A percentile compares a stretch with the other conserved stretches of the same genome.
Evolutionary conservation across 164 flowering plant species (phyloP).

Genomic region (Macadamia tetraphylla): DNA sequence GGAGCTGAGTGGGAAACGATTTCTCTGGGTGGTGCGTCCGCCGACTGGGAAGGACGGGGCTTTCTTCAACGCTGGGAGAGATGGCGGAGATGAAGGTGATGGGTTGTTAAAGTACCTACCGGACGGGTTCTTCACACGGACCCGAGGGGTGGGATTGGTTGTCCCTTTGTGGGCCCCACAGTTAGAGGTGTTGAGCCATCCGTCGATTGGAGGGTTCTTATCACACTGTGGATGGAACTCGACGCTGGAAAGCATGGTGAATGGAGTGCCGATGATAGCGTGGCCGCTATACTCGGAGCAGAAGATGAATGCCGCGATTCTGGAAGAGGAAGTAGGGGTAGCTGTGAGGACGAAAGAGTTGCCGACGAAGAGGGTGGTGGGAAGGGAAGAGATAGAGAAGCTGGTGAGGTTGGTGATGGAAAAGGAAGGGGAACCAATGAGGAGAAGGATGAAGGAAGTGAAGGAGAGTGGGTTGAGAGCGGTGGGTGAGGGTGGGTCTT

Average conservation of each 20-base stretch:
- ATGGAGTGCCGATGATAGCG: conserved; percentile 23
- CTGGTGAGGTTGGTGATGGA: conserved; percentile 10
- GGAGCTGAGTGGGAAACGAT: conserved; percentile 21
- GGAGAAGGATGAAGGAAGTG: conserved; percentile 1
- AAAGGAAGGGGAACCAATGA: conserved; percentile 6
- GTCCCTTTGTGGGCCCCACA: conserved; percentile 20
- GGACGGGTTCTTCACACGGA: conserved; percentile 14
- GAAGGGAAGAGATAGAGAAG: conserved; percentile 5
- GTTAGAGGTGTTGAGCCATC: conserved; percentile 13
- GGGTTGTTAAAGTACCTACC: conserved; percentile 6
- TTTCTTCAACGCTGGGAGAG: background rate
- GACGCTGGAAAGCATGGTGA: conserved; percentile 16
- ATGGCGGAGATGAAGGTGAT: background rate
- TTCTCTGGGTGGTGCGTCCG: conserved; percentile 15
- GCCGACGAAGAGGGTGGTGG: background rate
- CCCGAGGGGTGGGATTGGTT: conserved; percentile 7
- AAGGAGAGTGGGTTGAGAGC: conserved; percentile 4
- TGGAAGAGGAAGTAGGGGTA: conserved; percentile 12
- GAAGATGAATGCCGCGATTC: conserved; percentile 12
- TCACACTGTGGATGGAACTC: conserved; percentile 26
- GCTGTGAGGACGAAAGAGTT: background rate
- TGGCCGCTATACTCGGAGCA: conserved; percentile 27
- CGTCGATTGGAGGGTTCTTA: conserved; percentile 17
- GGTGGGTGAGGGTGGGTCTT: conserved; percentile 11
- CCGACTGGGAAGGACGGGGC: conserved; percentile 7